Base-by-base conservation (phyloP, 306 rosid species). In the Parietaria judaica region DNA sequence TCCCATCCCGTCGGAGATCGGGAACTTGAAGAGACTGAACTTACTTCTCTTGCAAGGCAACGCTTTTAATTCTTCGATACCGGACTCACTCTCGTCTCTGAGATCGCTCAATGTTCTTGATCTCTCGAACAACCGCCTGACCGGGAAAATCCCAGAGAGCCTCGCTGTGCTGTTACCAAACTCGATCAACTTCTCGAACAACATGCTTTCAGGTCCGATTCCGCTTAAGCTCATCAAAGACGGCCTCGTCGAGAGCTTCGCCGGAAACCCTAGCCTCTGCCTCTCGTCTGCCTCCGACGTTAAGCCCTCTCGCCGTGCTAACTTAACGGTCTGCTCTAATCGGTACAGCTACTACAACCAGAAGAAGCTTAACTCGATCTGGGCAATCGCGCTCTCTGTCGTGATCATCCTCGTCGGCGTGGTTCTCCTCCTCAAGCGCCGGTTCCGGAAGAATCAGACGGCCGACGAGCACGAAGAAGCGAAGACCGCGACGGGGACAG, bases 31-130 rank as follows among this genome's bases (percentile, higher is more conserved):
- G 63, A 84, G 51, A 78, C 84, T 94, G 1, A 94, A 94, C 56
- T 66, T 84, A 70, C 83, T 94, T 15, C 76, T 86, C 78, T 15
- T 94, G 58, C 94, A 94, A 86, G 81, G 83, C 69, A 94, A 94
- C 77, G 80, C 67, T 76, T 55, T 94, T 71, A 86, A 61, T 52
- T 86, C 90, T 35, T 74, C 90, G 5, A 94, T 94, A 38, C 99
- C 99, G 0, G 66, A 59, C 57, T 82, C 97, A 8, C 80, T 94
- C 23, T 84, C 95, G 48, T 72, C 63, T 4, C 77, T 88, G 8
- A 76, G 60, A 63, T 86, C 86, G 41, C 86, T 94, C 66, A 94
- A 94, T 68, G 94, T 94, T 73, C 99, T 94, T 58, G 99, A 94
- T 64, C 88, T 89, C 63, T 94, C 99, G 44, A 79, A 79, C 63